phyloP scores from a whole-genome alignment of 2,329 filamentous ascomycete species.

The Phoma herbarum region DNA sequence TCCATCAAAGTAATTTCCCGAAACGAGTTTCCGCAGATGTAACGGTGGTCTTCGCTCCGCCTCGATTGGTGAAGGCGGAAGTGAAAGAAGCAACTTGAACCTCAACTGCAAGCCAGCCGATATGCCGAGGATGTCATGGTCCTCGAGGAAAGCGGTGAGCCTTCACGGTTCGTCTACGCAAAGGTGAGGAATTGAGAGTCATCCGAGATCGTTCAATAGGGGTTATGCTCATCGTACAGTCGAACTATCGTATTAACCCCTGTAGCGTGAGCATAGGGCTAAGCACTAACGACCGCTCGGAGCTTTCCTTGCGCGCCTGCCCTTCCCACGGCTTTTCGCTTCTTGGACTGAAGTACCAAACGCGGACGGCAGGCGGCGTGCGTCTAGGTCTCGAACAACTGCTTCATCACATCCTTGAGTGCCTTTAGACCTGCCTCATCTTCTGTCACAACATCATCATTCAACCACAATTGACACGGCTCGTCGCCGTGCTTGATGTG shows the following conservation, averaged over 20 bases:
- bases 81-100: background rate
- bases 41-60: background rate
- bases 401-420: background rate
- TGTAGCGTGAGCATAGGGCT: background rate
- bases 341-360: background rate
- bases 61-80: background rate
- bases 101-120: background rate
- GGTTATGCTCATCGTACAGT: background rate
- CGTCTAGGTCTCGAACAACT: background rate
- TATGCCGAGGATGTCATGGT: background rate
- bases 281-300: background rate
- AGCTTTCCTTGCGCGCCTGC: background rate
- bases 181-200: background rate
- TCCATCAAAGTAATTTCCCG: no score
- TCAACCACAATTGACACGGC: constrained; percentile 54
- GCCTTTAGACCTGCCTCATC: background rate
- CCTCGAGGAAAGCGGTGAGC: background rate
- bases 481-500: constrained; percentile 48
- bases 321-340: background rate
- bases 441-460: constrained; percentile 38
- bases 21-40: no score
- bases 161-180: background rate
- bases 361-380: background rate
- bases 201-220: background rate
- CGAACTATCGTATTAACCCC: background rate